Percentiles rank a stretch among this genome's conserved stretches.
phyloP scores from a whole-genome alignment of 331 rosid species.

The Stylosanthes scabra region DNA sequence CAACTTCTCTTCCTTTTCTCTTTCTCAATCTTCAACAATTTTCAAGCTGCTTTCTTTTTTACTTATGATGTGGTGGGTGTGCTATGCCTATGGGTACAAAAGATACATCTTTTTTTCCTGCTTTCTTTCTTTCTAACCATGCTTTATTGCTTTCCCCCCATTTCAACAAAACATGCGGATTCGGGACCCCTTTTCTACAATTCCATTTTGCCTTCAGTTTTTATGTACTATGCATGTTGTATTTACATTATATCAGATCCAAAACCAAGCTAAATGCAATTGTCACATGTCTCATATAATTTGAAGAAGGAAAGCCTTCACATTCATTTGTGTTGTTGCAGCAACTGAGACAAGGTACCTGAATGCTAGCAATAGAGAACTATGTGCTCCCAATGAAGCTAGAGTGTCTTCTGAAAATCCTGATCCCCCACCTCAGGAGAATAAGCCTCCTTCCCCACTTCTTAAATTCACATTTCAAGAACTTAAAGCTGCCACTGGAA shows the following conservation, averaged over 20 bases:
- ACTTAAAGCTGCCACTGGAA: conserved; percentile 88
- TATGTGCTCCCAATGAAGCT: conserved; percentile 72
- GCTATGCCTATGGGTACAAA: too few species aligned
- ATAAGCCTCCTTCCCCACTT: conserved; percentile 61
- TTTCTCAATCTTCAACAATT: too few species aligned
- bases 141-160: conserved; percentile 37
- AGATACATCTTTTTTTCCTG: too few species aligned
- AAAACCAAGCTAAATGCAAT: too few species aligned
- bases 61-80: conserved; percentile 23
- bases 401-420: conserved; percentile 72
- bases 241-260: conserved; percentile 30
- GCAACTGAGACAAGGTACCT: conserved; percentile 88
- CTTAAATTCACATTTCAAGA: conserved; percentile 82
- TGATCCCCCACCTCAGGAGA: conserved; percentile 61
- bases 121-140: conserved; percentile 36
- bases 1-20: too few species aligned
- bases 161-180: too few species aligned
- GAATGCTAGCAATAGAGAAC: conserved; percentile 91
- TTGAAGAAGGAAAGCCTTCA: too few species aligned
- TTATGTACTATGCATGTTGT: neutral
- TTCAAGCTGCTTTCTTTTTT: conserved; percentile 20
- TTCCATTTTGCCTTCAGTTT: neutral
- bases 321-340: conserved; percentile 60
- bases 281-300: too few species aligned
- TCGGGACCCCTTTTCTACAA: neutral